phyloP scores from a whole-genome alignment of 2,329 filamentous ascomycete species.

The Leptographium flavum region DNA sequence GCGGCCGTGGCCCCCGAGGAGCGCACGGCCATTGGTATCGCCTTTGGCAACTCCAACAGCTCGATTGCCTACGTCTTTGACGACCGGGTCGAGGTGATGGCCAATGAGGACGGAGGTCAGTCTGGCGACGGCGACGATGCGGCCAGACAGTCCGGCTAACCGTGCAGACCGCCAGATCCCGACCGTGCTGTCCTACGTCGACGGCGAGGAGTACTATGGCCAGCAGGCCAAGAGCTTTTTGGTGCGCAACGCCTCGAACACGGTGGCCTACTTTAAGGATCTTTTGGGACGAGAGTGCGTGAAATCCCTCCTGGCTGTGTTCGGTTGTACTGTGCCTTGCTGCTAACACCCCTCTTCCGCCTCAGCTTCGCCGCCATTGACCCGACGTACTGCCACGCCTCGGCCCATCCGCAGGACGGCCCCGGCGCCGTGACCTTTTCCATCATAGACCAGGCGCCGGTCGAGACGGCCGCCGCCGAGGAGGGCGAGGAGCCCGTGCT shows the following conservation, averaged over 20 bases:
- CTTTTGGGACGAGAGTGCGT: conserved; percentile 84
- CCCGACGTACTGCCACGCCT: conserved; percentile 85
- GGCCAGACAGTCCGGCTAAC: background rate
- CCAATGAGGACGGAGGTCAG: conserved; percentile 92
- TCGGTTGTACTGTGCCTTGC: background rate
- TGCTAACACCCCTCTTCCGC: background rate
- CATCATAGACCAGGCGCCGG: conserved; percentile 54
- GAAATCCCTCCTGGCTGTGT: conserved; percentile 1
- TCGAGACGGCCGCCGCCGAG: conserved; percentile 36
- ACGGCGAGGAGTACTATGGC: conserved; percentile 93
- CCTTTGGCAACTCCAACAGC: conserved; percentile 97
- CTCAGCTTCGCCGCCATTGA: conserved; percentile 83
- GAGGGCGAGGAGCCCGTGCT: conserved; percentile 19
- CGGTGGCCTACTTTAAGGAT: conserved; percentile 89
- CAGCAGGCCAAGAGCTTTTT: conserved; percentile 90
- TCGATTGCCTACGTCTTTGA: conserved; percentile 89
- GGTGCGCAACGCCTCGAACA: conserved; percentile 84
- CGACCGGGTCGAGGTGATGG: conserved; percentile 93
- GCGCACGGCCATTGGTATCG: conserved; percentile 75
- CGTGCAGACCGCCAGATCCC: conserved; percentile 84
- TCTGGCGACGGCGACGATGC: conserved; percentile 6
- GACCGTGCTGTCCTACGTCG: conserved; percentile 83
- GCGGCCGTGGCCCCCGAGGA: conserved; percentile 32
- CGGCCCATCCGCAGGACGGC: conserved; percentile 71
- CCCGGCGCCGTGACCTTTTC: conserved; percentile 64